phyloP scores from a whole-genome alignment of 495 filamentous ascomycete species.

The Aspergillus mulundensis region DNA sequence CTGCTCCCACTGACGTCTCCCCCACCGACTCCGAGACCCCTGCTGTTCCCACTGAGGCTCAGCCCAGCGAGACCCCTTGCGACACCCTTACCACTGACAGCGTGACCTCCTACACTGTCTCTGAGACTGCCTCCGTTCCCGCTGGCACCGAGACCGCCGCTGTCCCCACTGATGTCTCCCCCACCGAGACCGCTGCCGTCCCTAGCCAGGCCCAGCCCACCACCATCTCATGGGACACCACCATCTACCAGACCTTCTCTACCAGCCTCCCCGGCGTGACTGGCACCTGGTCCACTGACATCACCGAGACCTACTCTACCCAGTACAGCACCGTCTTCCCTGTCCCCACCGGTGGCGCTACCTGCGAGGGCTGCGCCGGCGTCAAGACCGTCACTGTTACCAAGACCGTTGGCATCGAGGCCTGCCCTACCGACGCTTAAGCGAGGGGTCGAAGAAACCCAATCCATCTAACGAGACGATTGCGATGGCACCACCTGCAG shows the following conservation, averaged over 20 bases:
- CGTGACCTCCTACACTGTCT: not conserved
- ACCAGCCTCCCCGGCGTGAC: no score
- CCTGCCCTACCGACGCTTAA: slow-evolving; percentile 27
- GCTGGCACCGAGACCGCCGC: not conserved
- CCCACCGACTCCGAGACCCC: not conserved
- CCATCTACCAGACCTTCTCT: no score
- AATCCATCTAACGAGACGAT: slow-evolving; percentile 18
- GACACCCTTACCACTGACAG: slow-evolving; percentile 18
- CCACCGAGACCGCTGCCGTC: slow-evolving; percentile 7
- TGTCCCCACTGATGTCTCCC: not conserved
- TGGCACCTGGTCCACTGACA: not conserved
- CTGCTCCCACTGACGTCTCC: slow-evolving; percentile 1
- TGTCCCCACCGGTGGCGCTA: not conserved
- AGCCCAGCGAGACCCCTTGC: slow-evolving; percentile 12
- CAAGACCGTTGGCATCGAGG: slow-evolving; percentile 29
- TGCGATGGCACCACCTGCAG: slow-evolving; percentile 25
- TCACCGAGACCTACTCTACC: not conserved
- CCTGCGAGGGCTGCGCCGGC: slow-evolving; percentile 2
- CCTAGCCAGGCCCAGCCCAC: not conserved
- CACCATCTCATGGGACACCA: no score
- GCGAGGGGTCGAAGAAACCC: not conserved
- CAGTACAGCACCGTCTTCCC: not conserved
- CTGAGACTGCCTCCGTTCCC: not conserved
- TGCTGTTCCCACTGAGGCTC: slow-evolving; percentile 15
- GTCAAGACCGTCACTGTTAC: slow-evolving; percentile 25